Evolutionary conservation across 2,329 filamentous ascomycete genomes (phyloP).

Genomic region (Ophiocordyceps robertsii): DNA sequence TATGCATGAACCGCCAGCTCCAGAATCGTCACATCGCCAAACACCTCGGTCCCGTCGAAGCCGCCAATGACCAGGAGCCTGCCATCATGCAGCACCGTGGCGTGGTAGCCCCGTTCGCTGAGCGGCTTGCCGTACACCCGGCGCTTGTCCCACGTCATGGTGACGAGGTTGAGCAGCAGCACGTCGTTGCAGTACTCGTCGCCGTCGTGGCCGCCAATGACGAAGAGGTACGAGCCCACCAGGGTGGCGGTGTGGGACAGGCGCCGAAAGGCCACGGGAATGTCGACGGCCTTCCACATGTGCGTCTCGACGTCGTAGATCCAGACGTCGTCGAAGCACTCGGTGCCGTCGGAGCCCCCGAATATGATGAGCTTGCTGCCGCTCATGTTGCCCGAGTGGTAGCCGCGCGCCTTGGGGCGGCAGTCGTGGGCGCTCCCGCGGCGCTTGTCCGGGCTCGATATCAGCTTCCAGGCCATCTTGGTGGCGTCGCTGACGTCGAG

Average conservation of each 20-base stretch:
- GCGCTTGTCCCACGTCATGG: slow-evolving; percentile 60
- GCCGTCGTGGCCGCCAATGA: slow-evolving; percentile 57
- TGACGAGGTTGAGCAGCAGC: slow-evolving; percentile 54
- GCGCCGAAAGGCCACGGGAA: slow-evolving; percentile 47
- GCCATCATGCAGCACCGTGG: slow-evolving; percentile 51
- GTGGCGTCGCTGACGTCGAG: slow-evolving; percentile 51
- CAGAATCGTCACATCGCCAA: slow-evolving; percentile 52
- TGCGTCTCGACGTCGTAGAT: slow-evolving; percentile 54
- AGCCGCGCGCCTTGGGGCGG: slow-evolving; percentile 51
- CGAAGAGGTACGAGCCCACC: slow-evolving; percentile 56
- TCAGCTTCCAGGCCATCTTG: slow-evolving; percentile 56
- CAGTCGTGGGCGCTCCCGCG: slow-evolving; percentile 18
- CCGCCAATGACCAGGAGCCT: slow-evolving; percentile 51
- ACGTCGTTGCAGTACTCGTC: slow-evolving; percentile 58
- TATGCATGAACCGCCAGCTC: slow-evolving; percentile 59
- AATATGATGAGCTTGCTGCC: slow-evolving; percentile 60
- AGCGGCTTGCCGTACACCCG: slow-evolving; percentile 51
- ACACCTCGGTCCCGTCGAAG: slow-evolving; percentile 55
- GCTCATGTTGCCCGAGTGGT: slow-evolving; percentile 63
- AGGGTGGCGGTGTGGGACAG: slow-evolving; percentile 57
- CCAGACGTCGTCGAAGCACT: slow-evolving; percentile 64
- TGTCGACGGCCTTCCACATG: slow-evolving; percentile 44
- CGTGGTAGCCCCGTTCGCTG: slow-evolving; percentile 53
- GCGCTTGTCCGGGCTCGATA: slow-evolving; percentile 34
- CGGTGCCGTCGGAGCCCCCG: slow-evolving; percentile 55